Base-by-base conservation (phyloP, 805 yeast genomes). In the Isabelozyma gotoi region DNA sequence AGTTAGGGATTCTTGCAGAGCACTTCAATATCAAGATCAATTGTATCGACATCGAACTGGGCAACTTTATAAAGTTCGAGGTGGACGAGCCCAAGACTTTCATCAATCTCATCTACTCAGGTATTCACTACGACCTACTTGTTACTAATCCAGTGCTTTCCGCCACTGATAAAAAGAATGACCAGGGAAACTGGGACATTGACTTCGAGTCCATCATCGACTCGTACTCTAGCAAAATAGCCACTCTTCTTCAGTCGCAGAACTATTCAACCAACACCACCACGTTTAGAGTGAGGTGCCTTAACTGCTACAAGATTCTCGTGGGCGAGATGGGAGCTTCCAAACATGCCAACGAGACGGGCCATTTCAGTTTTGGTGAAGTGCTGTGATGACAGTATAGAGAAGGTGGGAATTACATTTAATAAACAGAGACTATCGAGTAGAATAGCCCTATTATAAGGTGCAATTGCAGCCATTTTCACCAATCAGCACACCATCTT, bases 101-200 rank as follows among this genome's bases (percentile, higher is more conserved):
- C 53, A 73, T 82, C n/a, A 63, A 78, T 12, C 64, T 86, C 16
- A 62, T 82, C 7, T 86, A 85, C 55, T 74, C 78, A 33, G 94
- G 94, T 0, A 77, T 85, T 39, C 95, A 86, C 62, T 86, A 85
- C 58, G 94, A 86, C 58, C 67, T 82, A 1, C 68, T 81, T 27
- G 78, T 74, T n/a, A 61, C 71, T 36, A 64, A 73, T 20, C 5
- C 27, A 1, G 39, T 27, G 7, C 43, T 53, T 41, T 47, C 61
- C 1, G 53, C 48, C 10, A 53, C 56, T 12, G 63, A 61, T 17
- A 59, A 58, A 17, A 54, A 48, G 1, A 45, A 55, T 2, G 81
- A 76, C 50, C 47, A 52, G 81, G 84, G 60, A 59, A 63, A 15
- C 53, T 56, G 7, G 62, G 59, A 3, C 59, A 62, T 3, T 55